Base-by-base conservation (phyloP, 345 rosid species). In the Sapria himalayana region DNA sequence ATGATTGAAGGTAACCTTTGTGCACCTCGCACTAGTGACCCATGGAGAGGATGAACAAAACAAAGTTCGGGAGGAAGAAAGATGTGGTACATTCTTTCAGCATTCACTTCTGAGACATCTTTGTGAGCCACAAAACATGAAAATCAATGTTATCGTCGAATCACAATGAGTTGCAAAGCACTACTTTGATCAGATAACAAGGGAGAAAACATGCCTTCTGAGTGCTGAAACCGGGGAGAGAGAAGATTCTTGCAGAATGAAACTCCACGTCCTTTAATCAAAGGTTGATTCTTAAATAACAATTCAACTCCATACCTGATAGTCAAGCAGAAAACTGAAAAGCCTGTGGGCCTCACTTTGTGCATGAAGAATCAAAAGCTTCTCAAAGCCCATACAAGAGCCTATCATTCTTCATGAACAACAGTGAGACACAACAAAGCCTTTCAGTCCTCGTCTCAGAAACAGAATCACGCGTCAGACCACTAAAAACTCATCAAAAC, bases 11-110 rank as follows among this genome's bases (percentile, higher is more conserved):
- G 95, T 38, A 82, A 60, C 61, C 95, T 77, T 66, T 89, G 98
- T 50, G 95, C 95, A 46, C 95, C 98, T 61, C 98, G 76, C 54
- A 89, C 63, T 51, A 89, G 91, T 31, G 86, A 77, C 39, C 95
- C 95, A 25, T 85, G 86, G 40, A 89, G 93, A 10, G 98, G 93
- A 74, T 89, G 95, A 12, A 89, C 61, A 22, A 82, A 63, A 45
- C 98, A 89, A 23, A 89, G 65, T 59, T 82, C 95, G 35, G 93
- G 84, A 46, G 98, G 98, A 51, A 84, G 91, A 70, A 79, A 89
- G 36, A 82, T 93, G 17, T 79, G 79, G 54, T 82, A 89, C 37
- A 86, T 89, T 52, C 77, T 89, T 56, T 82, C 93, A 47, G 65
- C 76, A 46, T 40, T 34, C 49, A 71, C 86, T 60, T 77, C 98